Evolutionary conservation across 2,329 filamentous ascomycete species (phyloP).

Genomic region (Rasamsonia emersonii): DNA sequence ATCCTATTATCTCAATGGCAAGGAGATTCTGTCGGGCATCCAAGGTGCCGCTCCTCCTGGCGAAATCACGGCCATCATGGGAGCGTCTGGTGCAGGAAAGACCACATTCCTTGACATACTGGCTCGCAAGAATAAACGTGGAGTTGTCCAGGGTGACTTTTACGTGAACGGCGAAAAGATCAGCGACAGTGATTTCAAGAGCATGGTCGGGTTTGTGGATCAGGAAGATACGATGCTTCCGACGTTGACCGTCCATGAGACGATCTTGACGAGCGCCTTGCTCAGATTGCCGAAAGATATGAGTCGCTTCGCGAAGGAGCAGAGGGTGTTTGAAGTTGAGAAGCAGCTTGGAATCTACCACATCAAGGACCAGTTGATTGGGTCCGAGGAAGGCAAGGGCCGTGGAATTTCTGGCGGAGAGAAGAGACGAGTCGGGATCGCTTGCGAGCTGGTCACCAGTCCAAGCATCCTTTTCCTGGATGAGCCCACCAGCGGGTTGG

Average conservation of each 20-base stretch:
- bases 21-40: constrained; percentile 70
- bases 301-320: constrained; percentile 78
- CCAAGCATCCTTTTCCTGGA: constrained; percentile 96
- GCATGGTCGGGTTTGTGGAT: constrained; percentile 91
- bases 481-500: constrained; percentile 90
- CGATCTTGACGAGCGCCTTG: constrained; percentile 87
- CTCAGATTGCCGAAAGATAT: constrained; percentile 88
- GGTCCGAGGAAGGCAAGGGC: constrained; percentile 87
- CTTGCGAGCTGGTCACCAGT: constrained; percentile 94
- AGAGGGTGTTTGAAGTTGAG: constrained; percentile 85
- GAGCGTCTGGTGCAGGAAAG: constrained; percentile 92
- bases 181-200: constrained; percentile 73
- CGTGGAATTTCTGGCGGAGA: constrained; percentile 96
- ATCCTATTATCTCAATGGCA: constrained; percentile 77
- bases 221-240: constrained; percentile 97
- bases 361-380: constrained; percentile 90
- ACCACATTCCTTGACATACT: constrained; percentile 95
- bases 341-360: constrained; percentile 90
- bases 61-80: constrained; percentile 97
- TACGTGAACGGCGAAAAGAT: constrained; percentile 92
- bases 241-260: constrained; percentile 94
- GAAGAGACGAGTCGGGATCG: constrained; percentile 91
- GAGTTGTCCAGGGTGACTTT: constrained; percentile 67
- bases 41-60: constrained; percentile 85
- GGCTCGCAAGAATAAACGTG: constrained; percentile 93